phyloP scores from a whole-genome alignment of 2,329 filamentous ascomycete genomes.

The Leptographium flavum region DNA sequence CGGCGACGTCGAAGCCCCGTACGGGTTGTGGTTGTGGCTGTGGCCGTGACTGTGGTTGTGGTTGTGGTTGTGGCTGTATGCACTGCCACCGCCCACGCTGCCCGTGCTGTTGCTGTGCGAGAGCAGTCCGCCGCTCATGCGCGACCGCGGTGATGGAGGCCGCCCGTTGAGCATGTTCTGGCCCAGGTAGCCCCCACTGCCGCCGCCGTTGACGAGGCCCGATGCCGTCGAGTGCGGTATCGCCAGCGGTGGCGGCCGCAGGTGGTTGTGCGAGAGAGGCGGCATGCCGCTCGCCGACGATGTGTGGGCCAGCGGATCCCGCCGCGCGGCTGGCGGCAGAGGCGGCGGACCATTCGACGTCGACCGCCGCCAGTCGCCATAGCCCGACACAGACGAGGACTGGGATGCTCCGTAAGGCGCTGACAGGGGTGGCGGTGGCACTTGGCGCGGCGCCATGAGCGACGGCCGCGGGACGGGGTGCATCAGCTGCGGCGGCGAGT shows the following conservation, averaged over 20 bases:
- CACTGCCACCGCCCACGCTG: background rate
- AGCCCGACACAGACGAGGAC: conserved; percentile 1
- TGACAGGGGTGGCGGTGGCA: conserved; percentile 4
- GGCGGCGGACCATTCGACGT: background rate
- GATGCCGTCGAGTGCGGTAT: background rate
- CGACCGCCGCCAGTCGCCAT: conserved; percentile 8
- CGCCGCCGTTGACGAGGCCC: background rate
- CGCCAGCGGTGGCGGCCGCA: conserved; percentile 9
- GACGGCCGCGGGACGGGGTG: background rate
- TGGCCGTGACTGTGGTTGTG: too few relatives aligned
- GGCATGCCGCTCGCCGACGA: conserved; percentile 4
- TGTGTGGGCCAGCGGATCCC: conserved; percentile 3
- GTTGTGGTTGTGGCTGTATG: background rate
- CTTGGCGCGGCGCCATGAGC: background rate
- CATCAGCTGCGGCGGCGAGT: conserved; percentile 5
- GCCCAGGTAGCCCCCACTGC: conserved; percentile 3
- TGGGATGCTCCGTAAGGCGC: conserved; percentile 4
- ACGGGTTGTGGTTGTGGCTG: background rate
- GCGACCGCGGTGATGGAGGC: conserved; percentile 31
- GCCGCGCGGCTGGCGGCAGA: conserved; percentile 2
- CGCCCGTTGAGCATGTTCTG: conserved; percentile 24
- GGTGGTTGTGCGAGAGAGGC: conserved; percentile 10
- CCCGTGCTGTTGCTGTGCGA: conserved; percentile 11
- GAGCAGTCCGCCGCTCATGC: conserved; percentile 26
- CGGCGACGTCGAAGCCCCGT: conserved; percentile 13